Conservation (phyloP, 768 basidiomycete genomes). For the Gloeostereum incarnatum region DNA sequence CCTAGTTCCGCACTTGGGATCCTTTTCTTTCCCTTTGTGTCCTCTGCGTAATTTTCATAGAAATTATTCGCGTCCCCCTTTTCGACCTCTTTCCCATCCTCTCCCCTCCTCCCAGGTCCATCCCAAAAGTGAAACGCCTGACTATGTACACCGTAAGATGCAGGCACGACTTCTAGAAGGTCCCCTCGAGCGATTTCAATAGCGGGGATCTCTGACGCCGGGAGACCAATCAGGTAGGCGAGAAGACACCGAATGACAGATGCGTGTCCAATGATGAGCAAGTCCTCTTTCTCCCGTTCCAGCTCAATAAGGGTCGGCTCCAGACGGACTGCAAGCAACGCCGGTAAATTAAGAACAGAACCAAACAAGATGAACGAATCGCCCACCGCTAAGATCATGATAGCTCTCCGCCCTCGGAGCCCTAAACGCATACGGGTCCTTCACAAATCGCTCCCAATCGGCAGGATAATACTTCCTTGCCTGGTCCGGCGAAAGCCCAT, state of each 20-base stretch:
- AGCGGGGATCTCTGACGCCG: slow-evolving; percentile 93
- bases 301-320: slow-evolving; percentile 90
- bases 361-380: slow-evolving; percentile 1
- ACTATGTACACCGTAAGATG: slow-evolving; percentile 84
- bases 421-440: slow-evolving; percentile 88
- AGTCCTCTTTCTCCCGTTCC: slow-evolving; percentile 88
- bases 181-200: slow-evolving; percentile 97
- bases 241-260: slow-evolving; percentile 96
- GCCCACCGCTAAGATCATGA: slow-evolving; percentile 81
- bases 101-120: slow-evolving; percentile 59
- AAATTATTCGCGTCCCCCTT: slow-evolving; percentile 66
- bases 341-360: neutral
- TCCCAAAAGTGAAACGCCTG: slow-evolving; percentile 93
- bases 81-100: slow-evolving; percentile 21
- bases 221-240: slow-evolving; percentile 87
- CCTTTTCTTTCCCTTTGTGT: slow-evolving; percentile 54
- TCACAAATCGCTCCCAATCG: slow-evolving; percentile 88
- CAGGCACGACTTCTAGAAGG: slow-evolving; percentile 85
- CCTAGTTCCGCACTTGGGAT: slow-evolving; percentile 9
- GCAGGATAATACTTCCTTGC: slow-evolving; percentile 86
- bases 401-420: slow-evolving; percentile 96
- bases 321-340: slow-evolving; percentile 61
- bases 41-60: slow-evolving; percentile 84
- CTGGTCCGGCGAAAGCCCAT: slow-evolving; percentile 86
- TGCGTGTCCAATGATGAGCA: slow-evolving; percentile 94